Percentiles rank a stretch among this genome's conserved stretches.
Evolutionary conservation across 768 basidiomycete genomes (phyloP).

Genomic region (Lepiota subincarnata): DNA sequence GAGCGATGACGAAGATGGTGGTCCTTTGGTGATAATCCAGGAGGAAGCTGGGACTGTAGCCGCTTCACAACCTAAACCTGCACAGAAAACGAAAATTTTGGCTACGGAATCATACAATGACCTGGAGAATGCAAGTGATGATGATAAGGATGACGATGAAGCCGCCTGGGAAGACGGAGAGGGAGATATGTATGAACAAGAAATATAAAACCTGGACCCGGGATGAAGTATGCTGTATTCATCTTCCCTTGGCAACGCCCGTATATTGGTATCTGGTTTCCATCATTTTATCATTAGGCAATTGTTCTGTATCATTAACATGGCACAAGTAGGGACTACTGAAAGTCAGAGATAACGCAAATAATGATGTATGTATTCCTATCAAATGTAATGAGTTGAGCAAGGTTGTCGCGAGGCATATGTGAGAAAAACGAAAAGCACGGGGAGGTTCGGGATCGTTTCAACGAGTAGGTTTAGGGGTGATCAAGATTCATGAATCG

Average conservation of each 20-base stretch:
- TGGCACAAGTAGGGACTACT: no score
- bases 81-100: constrained; percentile 20
- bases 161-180: constrained; percentile 36
- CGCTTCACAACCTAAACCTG: constrained; percentile 16
- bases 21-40: constrained; percentile 40
- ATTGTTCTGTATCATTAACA: no score
- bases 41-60: constrained; percentile 39
- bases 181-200: constrained; percentile 67
- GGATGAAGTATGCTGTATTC: background rate
- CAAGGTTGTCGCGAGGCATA: no score
- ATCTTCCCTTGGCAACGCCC: background rate
- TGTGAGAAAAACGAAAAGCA: no score
- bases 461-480: background rate
- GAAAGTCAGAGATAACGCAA: no score
- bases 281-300: no score
- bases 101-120: constrained; percentile 37
- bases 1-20: constrained; percentile 29
- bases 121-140: constrained; percentile 41
- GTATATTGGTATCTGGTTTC: background rate
- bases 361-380: background rate
- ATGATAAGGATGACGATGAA: constrained; percentile 47
- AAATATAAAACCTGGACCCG: constrained; percentile 37
- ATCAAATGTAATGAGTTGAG: background rate
- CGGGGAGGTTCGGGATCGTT: background rate
- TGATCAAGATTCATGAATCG: no score